These are phyloP conservation scores for Crucihimalaya himalaica DNA, from an alignment of 345 rosid species.

Conservation along the genomic window DNA sequence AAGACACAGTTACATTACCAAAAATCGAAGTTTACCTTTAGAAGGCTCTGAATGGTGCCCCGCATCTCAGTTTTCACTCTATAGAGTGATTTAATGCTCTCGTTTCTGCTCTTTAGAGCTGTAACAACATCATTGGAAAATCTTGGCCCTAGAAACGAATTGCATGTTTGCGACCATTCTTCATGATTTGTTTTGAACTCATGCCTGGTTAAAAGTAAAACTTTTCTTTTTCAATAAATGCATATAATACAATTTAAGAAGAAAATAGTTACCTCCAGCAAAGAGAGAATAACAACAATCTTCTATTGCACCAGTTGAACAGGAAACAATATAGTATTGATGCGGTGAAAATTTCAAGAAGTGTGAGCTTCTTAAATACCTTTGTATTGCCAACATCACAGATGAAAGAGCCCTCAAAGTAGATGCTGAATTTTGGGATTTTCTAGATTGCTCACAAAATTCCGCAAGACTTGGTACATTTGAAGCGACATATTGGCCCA, in stretches of 20 bases:
- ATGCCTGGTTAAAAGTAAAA: conserved; percentile 54
- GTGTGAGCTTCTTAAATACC: conserved; percentile 47
- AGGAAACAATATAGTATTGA: conserved; percentile 4
- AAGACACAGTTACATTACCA: neutral
- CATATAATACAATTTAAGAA: neutral
- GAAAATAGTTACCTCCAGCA: neutral
- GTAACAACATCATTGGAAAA: conserved; percentile 53
- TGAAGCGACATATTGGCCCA: conserved; percentile 63
- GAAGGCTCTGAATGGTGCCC: conserved; percentile 65
- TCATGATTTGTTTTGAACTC: conserved; percentile 87
- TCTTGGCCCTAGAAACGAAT: conserved; percentile 68
- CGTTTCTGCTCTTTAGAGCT: conserved; percentile 57
- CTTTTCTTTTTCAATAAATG: neutral
- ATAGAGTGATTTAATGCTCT: conserved; percentile 60
- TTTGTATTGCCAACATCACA: conserved; percentile 72
- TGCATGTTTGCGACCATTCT: conserved; percentile 79
- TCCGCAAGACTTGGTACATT: conserved; percentile 72
- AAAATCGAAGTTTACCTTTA: conserved; percentile 54
- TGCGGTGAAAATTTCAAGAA: neutral
- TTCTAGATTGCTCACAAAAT: conserved; percentile 51
- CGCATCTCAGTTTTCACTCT: conserved; percentile 82
- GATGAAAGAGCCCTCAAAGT: conserved; percentile 71
- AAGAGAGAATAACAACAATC: conserved; percentile 2
- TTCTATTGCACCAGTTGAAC: neutral
- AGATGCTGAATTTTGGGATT: conserved; percentile 54